These are phyloP conservation scores for Epichloe hybrida DNA, from an alignment of 2,329 filamentous ascomycete genomes.

Conservation along the genomic window DNA sequence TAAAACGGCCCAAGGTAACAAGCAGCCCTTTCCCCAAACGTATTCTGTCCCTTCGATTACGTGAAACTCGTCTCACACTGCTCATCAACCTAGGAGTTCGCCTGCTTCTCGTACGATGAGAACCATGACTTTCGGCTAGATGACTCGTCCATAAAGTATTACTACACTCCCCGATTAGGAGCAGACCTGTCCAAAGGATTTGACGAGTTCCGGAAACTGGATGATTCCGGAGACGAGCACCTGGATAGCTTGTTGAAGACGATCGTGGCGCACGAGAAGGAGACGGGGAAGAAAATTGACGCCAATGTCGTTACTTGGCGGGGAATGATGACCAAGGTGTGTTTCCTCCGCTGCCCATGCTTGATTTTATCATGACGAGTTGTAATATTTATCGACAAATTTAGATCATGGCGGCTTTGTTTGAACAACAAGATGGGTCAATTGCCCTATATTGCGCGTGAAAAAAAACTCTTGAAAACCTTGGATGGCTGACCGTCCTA, in stretches of 20 bases:
- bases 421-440: constrained; percentile 67
- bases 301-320: constrained; percentile 84
- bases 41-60: background rate
- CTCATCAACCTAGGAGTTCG: constrained; percentile 56
- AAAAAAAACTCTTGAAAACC: background rate
- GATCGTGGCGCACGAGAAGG: constrained; percentile 58
- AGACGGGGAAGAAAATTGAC: constrained; percentile 52
- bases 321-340: constrained; percentile 95
- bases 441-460: background rate
- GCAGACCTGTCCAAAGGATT: constrained; percentile 70
- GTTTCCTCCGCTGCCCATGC: constrained; percentile 4
- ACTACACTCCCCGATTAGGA: constrained; percentile 62
- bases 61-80: background rate
- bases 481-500: background rate
- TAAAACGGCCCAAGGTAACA: constrained; percentile 58
- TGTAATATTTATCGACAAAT: background rate
- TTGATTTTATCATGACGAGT: background rate
- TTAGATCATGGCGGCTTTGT: constrained; percentile 75
- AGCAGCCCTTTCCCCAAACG: background rate
- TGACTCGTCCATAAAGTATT: constrained; percentile 72
- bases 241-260: constrained; percentile 70
- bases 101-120: constrained; percentile 86
- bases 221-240: constrained; percentile 76
- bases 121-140: constrained; percentile 64
- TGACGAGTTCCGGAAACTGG: constrained; percentile 67